A percentile compares a stretch with the other conserved stretches of the same genome.
These are phyloP conservation scores for Cyclotella atomus DNA, from an alignment of 108 stramenopile species.

Conservation along the genomic window DNA sequence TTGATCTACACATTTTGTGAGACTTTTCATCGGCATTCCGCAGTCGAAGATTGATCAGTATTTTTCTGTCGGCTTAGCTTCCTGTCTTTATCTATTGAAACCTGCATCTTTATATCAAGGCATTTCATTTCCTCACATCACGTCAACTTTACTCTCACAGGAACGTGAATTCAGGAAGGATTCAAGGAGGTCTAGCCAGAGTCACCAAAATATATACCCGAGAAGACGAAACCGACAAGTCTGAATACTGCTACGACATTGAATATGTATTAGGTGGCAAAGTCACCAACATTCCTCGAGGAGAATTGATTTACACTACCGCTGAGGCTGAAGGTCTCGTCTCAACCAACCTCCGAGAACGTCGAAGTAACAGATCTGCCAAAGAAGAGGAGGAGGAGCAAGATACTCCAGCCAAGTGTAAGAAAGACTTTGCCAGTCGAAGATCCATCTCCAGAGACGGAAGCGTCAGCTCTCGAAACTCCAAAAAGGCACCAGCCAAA, in stretches of 20 bases:
- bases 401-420: not conserved
- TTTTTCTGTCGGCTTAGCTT: too few relatives aligned
- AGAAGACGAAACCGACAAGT: not conserved
- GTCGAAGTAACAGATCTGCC: not conserved
- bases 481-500: not conserved
- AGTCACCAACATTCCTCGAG: conserved; percentile 6
- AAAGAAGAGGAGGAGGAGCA: not conserved
- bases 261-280: conserved; percentile 37
- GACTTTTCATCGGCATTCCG: too few relatives aligned
- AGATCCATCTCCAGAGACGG: not conserved
- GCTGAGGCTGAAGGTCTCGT: conserved; percentile 58
- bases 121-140: too few relatives aligned
- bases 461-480: not conserved
- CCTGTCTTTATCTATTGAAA: too few relatives aligned
- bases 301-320: conserved; percentile 60
- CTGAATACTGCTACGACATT: conserved; percentile 24
- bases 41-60: too few relatives aligned
- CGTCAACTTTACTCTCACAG: too few relatives aligned
- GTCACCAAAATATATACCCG: conserved; percentile 11
- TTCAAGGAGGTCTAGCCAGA: conserved; percentile 42
- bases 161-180: conserved; percentile 30
- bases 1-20: too few relatives aligned
- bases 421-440: not conserved
- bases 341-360: not conserved
- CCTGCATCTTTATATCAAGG: too few relatives aligned